Evolutionary conservation across 2,329 filamentous ascomycete genomes (phyloP).

Genomic region (Venturia asperata): DNA sequence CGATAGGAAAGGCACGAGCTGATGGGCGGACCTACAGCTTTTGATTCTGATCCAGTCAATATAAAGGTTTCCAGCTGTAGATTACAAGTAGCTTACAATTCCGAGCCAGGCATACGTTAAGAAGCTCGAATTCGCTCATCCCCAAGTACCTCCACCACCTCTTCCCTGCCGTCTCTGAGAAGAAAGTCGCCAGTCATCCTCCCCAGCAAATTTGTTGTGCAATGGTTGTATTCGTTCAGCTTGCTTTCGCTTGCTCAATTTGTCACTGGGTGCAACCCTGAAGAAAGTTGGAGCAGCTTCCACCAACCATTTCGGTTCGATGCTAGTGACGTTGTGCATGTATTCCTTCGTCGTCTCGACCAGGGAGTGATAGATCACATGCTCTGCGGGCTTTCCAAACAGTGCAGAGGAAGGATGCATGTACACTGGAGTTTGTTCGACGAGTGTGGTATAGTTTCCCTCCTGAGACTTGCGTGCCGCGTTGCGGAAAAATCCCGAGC

Average conservation of each 20-base stretch:
- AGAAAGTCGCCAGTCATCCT: constrained; percentile 91
- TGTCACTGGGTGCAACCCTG: constrained; percentile 86
- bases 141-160: constrained; percentile 92
- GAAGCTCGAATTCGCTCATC: constrained; percentile 37
- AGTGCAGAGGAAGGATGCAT: constrained; percentile 86
- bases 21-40: neutral
- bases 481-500: constrained; percentile 92
- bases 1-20: neutral
- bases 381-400: constrained; percentile 93
- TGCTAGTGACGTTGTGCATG: constrained; percentile 89
- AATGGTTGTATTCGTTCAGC: constrained; percentile 91
- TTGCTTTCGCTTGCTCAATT: constrained; percentile 83
- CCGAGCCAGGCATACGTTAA: neutral
- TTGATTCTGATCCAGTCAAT: constrained; percentile 3
- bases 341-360: constrained; percentile 96
- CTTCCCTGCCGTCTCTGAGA: constrained; percentile 80
- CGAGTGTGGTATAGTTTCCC: constrained; percentile 95
- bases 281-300: constrained; percentile 98
- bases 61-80: neutral
- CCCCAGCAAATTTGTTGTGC: constrained; percentile 84
- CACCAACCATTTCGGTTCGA: constrained; percentile 90
- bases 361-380: constrained; percentile 87
- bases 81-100: neutral
- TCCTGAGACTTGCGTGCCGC: constrained; percentile 89
- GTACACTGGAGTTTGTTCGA: constrained; percentile 90